Conservation (phyloP, 2,329 filamentous ascomycete genomes). For the Chaetoscypha palmicola region DNA sequence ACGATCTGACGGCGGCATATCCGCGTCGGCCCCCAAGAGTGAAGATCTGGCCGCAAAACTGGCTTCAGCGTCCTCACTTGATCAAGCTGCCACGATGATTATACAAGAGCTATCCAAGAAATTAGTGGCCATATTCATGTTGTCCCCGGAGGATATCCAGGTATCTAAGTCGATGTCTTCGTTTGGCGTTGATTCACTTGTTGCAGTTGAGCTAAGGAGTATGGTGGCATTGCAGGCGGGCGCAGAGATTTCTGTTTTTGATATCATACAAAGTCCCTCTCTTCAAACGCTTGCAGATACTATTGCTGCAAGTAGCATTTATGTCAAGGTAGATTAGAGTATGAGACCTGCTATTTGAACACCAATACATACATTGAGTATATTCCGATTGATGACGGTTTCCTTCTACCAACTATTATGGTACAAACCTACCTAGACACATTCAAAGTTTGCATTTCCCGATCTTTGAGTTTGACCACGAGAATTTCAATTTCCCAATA, state of each 20-base stretch:
- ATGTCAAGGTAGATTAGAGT: too few relatives aligned
- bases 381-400: too few relatives aligned
- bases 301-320: not conserved
- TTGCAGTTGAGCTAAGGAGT: conserved; percentile 43
- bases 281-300: not conserved
- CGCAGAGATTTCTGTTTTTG: conserved; percentile 31
- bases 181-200: conserved; percentile 46
- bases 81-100: not conserved
- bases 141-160: conserved; percentile 22
- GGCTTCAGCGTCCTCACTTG: not conserved
- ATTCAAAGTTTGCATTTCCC: too few relatives aligned
- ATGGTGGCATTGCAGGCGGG: conserved; percentile 39
- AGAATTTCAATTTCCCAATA: too few relatives aligned
- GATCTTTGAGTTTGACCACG: too few relatives aligned
- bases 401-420: too few relatives aligned
- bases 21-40: not conserved
- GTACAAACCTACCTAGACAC: too few relatives aligned
- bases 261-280: conserved; percentile 2
- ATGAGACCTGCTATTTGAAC: too few relatives aligned
- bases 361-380: too few relatives aligned
- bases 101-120: not conserved
- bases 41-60: not conserved
- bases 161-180: conserved; percentile 24
- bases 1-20: not conserved
- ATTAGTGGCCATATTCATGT: conserved; percentile 24